A percentile compares a stretch with the other conserved stretches of the same genome.
These are phyloP conservation scores for Fraxinus cuspidata DNA, from an alignment of 257 asterid genomes.

Conservation along the genomic window DNA sequence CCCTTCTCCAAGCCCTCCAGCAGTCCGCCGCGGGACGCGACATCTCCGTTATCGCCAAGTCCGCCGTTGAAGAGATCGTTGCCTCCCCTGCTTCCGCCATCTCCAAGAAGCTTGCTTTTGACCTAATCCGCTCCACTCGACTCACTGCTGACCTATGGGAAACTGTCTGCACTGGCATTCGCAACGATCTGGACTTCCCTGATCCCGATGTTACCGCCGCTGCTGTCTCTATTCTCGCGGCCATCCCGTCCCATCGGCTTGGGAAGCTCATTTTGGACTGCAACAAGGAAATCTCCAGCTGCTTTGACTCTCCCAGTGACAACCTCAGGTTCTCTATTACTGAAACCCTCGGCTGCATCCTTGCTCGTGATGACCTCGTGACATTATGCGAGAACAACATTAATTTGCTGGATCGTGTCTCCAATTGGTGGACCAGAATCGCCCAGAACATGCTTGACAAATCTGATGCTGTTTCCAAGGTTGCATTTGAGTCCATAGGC, in stretches of 20 bases:
- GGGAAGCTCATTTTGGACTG: conserved; percentile 79
- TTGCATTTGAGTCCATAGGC: conserved; percentile 80
- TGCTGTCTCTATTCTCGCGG: conserved; percentile 82
- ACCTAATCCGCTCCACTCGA: conserved; percentile 82
- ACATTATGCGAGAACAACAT: conserved; percentile 76
- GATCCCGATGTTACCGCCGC: conserved; percentile 94
- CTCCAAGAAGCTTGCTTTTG: conserved; percentile 85
- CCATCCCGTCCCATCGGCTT: conserved; percentile 79
- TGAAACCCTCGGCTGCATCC: conserved; percentile 82
- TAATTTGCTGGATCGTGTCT: conserved; percentile 78
- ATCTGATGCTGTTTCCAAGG: conserved; percentile 71
- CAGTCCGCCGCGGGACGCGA: conserved; percentile 94
- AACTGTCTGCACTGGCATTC: conserved; percentile 69
- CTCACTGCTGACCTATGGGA: conserved; percentile 88
- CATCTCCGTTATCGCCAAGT: conserved; percentile 81
- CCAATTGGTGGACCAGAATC: conserved; percentile 81
- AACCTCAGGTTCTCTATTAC: conserved; percentile 78
- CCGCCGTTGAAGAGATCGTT: conserved; percentile 91
- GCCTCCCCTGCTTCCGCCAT: conserved; percentile 93
- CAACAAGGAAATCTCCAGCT: conserved; percentile 69
- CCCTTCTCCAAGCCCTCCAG: conserved; percentile 87
- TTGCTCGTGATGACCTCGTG: conserved; percentile 87
- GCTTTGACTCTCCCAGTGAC: conserved; percentile 74
- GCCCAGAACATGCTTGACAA: conserved; percentile 82
- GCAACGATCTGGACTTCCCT: conserved; percentile 81